These are phyloP conservation scores for Trypanosomatidae sp. DNA, from an alignment of 208 protist genomes.

Conservation along the genomic window DNA sequence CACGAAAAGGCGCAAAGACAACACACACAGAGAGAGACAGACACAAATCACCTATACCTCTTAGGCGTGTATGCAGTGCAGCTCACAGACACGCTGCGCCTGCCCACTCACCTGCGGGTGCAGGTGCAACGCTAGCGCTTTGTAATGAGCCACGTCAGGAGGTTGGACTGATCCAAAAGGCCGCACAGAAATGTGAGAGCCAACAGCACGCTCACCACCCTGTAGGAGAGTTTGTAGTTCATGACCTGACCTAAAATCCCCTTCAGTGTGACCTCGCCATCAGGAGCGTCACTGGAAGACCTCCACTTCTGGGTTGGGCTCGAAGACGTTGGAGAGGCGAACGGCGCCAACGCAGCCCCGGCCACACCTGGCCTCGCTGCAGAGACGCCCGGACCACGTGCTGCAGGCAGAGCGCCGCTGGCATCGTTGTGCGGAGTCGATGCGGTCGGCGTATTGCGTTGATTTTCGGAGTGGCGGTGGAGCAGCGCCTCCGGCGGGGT, in stretches of 20 bases:
- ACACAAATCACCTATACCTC: background rate
- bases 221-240: conserved; percentile 50
- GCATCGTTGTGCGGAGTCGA: background rate
- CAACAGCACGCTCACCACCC: conserved; percentile 36
- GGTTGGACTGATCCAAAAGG: conserved; percentile 48
- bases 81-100: background rate
- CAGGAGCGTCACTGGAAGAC: background rate
- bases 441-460: background rate
- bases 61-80: background rate
- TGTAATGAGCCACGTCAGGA: conserved; percentile 53
- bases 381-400: background rate
- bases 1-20: background rate
- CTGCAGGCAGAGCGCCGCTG: background rate
- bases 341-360: background rate
- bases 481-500: conserved; percentile 32
- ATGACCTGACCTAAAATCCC: conserved; percentile 35
- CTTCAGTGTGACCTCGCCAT: conserved; percentile 3
- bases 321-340: background rate
- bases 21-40: no score
- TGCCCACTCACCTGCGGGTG: background rate
- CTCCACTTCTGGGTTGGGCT: background rate
- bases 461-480: conserved; percentile 19
- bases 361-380: background rate
- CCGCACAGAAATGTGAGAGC: conserved; percentile 69
- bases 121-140: background rate